phyloP scores from a whole-genome alignment of 2,329 filamentous ascomycete genomes.

The Ceratocystis harringtonii region DNA sequence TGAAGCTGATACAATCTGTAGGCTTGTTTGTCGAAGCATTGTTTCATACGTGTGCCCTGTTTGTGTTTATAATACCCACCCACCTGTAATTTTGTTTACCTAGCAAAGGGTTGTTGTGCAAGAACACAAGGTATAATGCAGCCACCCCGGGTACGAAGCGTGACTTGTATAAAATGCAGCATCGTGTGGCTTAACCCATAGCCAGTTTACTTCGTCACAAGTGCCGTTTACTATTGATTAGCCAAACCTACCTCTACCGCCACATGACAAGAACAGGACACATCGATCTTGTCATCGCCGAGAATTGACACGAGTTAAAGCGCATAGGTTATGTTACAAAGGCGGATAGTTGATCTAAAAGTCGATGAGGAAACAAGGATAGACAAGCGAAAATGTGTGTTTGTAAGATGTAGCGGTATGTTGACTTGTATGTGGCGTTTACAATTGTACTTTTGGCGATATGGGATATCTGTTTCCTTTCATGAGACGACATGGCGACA shows the following conservation, averaged over 20 bases:
- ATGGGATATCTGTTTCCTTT: neutral
- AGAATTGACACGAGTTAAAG: neutral
- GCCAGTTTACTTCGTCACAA: neutral
- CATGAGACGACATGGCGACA: neutral
- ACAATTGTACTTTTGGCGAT: neutral
- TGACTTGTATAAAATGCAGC: neutral
- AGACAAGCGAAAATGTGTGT: neutral
- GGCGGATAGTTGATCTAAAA: neutral
- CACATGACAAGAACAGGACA: neutral
- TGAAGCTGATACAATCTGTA: no score
- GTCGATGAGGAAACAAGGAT: neutral
- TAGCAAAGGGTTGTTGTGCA: neutral
- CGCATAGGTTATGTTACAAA: neutral
- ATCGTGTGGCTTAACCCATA: neutral
- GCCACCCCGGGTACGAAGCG: neutral
- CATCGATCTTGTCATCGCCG: neutral
- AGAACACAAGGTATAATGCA: neutral
- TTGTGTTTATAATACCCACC: no score
- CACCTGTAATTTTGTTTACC: neutral
- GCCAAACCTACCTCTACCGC: neutral
- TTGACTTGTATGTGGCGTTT: constrained; percentile 8
- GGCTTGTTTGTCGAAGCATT: no score
- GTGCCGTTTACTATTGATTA: no score
- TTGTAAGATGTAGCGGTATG: constrained; percentile 2
- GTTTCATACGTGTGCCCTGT: no score